A percentile compares a stretch with the other conserved stretches of the same genome.
Conservation (phyloP, 208 protist genomes). For the Leishmania gerbilli region DNA sequence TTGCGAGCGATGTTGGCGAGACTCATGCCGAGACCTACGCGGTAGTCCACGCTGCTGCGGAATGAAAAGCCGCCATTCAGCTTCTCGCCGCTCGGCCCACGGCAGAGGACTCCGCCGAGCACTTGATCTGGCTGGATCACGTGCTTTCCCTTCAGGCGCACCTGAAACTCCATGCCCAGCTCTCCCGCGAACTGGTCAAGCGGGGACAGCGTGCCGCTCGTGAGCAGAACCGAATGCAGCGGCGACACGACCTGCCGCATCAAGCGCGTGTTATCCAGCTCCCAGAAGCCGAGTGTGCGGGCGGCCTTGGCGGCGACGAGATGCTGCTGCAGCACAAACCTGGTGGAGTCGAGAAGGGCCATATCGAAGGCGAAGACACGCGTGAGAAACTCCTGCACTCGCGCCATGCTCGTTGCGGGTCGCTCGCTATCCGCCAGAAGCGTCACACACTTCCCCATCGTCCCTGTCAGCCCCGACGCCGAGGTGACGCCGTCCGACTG, state of each 20-base stretch:
- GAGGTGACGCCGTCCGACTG: slow-evolving; percentile 24
- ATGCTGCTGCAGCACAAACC: slow-evolving; percentile 71
- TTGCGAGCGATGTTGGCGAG: slow-evolving; percentile 88
- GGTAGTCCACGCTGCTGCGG: slow-evolving; percentile 78
- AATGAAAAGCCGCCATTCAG: slow-evolving; percentile 89
- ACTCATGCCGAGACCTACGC: slow-evolving; percentile 74
- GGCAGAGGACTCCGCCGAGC: slow-evolving; percentile 59
- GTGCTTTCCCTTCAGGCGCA: slow-evolving; percentile 89
- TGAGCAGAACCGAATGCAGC: slow-evolving; percentile 88
- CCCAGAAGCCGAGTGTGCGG: slow-evolving; percentile 92
- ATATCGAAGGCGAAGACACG: slow-evolving; percentile 53
- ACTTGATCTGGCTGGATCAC: slow-evolving; percentile 89
- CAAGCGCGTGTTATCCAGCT: slow-evolving; percentile 81
- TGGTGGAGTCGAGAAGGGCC: slow-evolving; percentile 35
- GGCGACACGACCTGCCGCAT: slow-evolving; percentile 64
- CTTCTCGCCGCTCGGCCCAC: slow-evolving; percentile 65
- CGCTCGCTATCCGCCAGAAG: slow-evolving; percentile 65
- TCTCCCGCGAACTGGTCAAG: slow-evolving; percentile 93
- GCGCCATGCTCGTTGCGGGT: slow-evolving; percentile 54
- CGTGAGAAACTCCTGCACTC: slow-evolving; percentile 77
- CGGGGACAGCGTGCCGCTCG: slow-evolving; percentile 96
- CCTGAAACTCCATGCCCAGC: slow-evolving; percentile 83
- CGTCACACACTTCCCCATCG: slow-evolving; percentile 67
- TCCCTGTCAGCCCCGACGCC: slow-evolving; percentile 49
- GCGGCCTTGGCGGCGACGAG: slow-evolving; percentile 6